Base-by-base conservation (phyloP, 2,329 filamentous ascomycete species). In the Monosporascus sp. region DNA sequence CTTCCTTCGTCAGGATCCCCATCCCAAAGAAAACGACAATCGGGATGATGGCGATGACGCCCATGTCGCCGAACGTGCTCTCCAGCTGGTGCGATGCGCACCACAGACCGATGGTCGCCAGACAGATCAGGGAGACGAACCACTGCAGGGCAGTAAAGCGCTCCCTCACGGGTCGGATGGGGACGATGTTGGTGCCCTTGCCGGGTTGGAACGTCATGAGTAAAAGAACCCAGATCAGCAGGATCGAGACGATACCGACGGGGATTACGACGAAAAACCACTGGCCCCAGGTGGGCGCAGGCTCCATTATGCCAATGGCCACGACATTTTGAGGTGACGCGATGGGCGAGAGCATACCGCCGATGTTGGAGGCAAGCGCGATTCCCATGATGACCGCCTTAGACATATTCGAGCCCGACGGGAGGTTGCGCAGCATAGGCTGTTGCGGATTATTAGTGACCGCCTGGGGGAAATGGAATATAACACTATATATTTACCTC, bases 211-310 rank as follows among this genome's bases (percentile, higher is more conserved):
- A 99, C 1, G 89, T 89, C 8, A 89, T 72, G 18, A 99, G 80
- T 1, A 99, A 81, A 24, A 99, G 78, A 1, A 88, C 60, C 94
- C 94, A 99, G 67, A 97, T 97, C 14, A 94, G 69, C 3, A 96
- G 64, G 57, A 99, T 88, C 1, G 88, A 94, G 52, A 97, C 82
- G 60, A 96, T 84, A 68, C 94, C 96, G 18, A 99, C 91, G 1
- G 94, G 94, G 22, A 99, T 84, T 26, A 91, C 86, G 62, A 99
- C 85, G 73, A 97, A 97, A 77, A 99, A 97, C 94, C 94, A 99
- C 55, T 90, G 84, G 20, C 90, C 87, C 94, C 94, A 99, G 15
- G 89, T 91, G 8, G 94, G 92, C 54, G 87, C 83, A 0, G 93
- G 93, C 53, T 86, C 78, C 94, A 99, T 99, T 73, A 97, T 96